A percentile compares a stretch with the other conserved stretches of the same genome.
phyloP scores from a whole-genome alignment of 352 stramenopile genomes.

The Blastocystis sp. region DNA sequence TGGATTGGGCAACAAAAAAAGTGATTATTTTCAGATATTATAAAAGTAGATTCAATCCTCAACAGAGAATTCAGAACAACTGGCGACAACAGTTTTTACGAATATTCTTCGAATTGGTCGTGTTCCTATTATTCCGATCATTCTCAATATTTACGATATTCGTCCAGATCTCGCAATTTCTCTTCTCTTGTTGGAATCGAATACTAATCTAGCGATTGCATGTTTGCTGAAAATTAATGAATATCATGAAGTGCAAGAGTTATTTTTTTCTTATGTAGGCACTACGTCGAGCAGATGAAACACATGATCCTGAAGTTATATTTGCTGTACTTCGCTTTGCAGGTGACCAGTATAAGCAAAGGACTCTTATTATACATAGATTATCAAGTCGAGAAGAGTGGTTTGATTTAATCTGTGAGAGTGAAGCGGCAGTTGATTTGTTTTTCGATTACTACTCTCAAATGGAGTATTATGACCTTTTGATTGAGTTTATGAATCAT shows the following conservation, averaged over 20 bases:
- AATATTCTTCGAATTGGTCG: slow-evolving; percentile 31
- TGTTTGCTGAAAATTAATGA: slow-evolving; percentile 47
- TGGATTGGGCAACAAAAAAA: slow-evolving; percentile 45
- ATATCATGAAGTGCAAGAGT: neutral
- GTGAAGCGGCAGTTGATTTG: neutral
- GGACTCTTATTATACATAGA: neutral
- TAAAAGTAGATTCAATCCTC: slow-evolving; percentile 5
- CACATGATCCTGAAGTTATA: neutral
- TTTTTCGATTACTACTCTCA: slow-evolving; percentile 36
- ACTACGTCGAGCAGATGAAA: slow-evolving; percentile 32
- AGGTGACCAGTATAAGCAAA: neutral
- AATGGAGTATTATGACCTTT: slow-evolving; percentile 26
- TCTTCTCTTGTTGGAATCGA: slow-evolving; percentile 11
- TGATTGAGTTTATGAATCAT: slow-evolving; percentile 22
- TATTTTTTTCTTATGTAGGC: neutral
- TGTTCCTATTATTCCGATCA: slow-evolving; percentile 48
- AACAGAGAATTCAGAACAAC: neutral
- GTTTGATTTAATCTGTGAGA: slow-evolving; percentile 47
- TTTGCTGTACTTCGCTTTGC: slow-evolving; percentile 29
- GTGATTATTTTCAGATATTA: neutral
- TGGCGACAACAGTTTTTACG: slow-evolving; percentile 23
- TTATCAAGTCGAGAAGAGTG: slow-evolving; percentile 26
- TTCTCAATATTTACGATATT: slow-evolving; percentile 59
- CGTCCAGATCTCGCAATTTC: slow-evolving; percentile 15
- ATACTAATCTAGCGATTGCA: neutral